These are phyloP conservation scores for Sarocladium oryzae DNA, from an alignment of 2,329 filamentous ascomycete genomes.

Conservation along the genomic window DNA sequence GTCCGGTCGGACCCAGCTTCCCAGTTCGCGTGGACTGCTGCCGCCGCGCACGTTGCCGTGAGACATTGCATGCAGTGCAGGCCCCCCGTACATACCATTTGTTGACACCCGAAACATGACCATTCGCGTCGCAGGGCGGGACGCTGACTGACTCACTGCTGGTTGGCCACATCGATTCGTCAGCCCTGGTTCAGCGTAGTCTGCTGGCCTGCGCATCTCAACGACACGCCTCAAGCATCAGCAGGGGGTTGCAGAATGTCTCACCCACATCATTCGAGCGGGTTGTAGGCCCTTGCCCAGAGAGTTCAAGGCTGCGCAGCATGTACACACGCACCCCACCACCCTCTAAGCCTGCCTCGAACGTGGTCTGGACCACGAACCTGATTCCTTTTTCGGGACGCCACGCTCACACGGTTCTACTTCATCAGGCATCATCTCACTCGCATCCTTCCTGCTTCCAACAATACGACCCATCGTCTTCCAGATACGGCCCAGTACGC, in stretches of 20 bases:
- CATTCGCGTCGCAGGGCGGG: too few relatives aligned
- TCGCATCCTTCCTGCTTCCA: constrained; percentile 2
- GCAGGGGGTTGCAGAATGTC: background rate
- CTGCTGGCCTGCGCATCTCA: background rate
- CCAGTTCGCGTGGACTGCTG: background rate
- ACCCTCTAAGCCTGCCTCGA: background rate
- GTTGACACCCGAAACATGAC: background rate
- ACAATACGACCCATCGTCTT: background rate
- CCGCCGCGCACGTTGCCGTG: constrained; percentile 2
- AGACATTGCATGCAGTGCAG: background rate
- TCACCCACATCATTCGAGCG: background rate
- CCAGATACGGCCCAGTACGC: background rate
- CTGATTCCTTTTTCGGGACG: constrained; percentile 4
- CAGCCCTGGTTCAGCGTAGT: too few relatives aligned
- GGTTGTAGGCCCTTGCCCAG: background rate
- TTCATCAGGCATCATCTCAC: constrained; percentile 2
- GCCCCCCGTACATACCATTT: background rate
- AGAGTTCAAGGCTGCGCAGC: background rate
- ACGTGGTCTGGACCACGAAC: constrained; percentile 6
- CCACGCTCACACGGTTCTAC: background rate
- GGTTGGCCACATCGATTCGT: too few relatives aligned
- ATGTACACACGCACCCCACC: constrained; percentile 5
- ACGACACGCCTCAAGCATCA: background rate
- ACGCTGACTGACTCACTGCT: too few relatives aligned
- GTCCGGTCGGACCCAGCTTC: background rate